Evolutionary conservation across 148 eudicot species (phyloP), one percentile per base, ranked within the genome.

Genomic region (Dysphania ambrosioides): DNA sequence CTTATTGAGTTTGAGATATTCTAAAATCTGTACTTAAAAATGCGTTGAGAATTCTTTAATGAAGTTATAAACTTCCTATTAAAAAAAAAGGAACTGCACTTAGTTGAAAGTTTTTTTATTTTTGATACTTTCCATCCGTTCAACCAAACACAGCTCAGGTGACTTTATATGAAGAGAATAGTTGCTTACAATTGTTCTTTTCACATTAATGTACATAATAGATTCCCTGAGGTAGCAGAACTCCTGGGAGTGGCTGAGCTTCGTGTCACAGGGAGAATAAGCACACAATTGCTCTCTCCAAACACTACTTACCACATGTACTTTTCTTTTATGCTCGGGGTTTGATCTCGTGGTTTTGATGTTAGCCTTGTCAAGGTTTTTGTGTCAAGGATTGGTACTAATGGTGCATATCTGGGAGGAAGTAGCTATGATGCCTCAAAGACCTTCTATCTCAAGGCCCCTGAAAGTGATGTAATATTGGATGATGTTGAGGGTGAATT

Each of bases 181-280:
- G 60, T 61, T 66, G 35, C 70, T 41, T 67, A 42, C 41, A 13
- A 12, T 6, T 32, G 13, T 49, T 18, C 32, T 35, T 30, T 53
- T 12, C 26, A 15, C 13, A 32, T 31, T 59, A 24, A 26, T 61
- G 42, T 66, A 11, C 53, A 29, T 66, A 34, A 26, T 72, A 85
- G 86, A 76, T 85, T 85, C 55, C 79, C 75, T 16, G 88, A 85
- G 68, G 88, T 85, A 62, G 84, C 79, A 12, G 74, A 78, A 72
- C 82, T 82, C 35, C 5, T 58, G 42, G 71, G 32, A 18, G 80
- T 66, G 19, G 74, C 67, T 23, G 81, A 73, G 62, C 79, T 80
- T 35, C 73, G 56, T 30, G 40, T 86, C 63, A 58, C 74, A 40
- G 86, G 84, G 32, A 77, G 31, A 56, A 80, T 86, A 53, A 56